Evolutionary conservation across 352 stramenopile species (phyloP).

Genomic region (Thalassiosira pacifica): DNA sequence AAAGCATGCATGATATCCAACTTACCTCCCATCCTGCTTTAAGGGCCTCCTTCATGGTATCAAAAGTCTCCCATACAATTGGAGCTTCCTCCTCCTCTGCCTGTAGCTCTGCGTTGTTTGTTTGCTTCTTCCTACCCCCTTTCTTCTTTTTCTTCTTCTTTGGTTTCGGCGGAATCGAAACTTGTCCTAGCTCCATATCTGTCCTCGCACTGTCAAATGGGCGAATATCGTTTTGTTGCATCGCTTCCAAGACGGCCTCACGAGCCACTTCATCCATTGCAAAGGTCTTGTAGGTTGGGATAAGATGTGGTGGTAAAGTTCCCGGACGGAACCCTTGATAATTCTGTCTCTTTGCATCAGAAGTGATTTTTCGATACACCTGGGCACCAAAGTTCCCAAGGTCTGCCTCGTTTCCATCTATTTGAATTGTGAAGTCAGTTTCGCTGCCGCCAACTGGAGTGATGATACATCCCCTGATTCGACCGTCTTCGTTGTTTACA

Average conservation of each 20-base stretch:
- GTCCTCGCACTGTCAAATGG: constrained; percentile 76
- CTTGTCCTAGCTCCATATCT: constrained; percentile 71
- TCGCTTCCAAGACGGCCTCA: constrained; percentile 82
- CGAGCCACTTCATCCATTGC: constrained; percentile 84
- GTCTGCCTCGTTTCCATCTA: constrained; percentile 84
- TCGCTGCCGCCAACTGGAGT: constrained; percentile 63
- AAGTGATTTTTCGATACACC: constrained; percentile 83
- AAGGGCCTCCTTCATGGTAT: constrained; percentile 81
- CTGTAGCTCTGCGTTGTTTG: constrained; percentile 32
- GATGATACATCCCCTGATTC: constrained; percentile 74
- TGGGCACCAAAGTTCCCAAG: constrained; percentile 78
- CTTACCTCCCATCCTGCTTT: constrained; percentile 81
- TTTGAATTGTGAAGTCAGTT: constrained; percentile 78
- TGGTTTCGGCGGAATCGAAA: constrained; percentile 72
- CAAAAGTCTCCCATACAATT: constrained; percentile 71
- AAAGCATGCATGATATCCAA: constrained; percentile 9
- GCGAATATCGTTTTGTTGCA: constrained; percentile 85
- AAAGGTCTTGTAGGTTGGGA: constrained; percentile 81
- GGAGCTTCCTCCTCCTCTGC: constrained; percentile 44
- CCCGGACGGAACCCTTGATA: constrained; percentile 86
- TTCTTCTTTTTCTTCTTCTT: constrained; percentile 74
- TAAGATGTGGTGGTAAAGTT: constrained; percentile 84
- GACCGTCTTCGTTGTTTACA: constrained; percentile 64
- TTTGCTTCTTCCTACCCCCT: constrained; percentile 55
- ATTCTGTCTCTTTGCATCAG: constrained; percentile 76